Conservation (phyloP, 768 basidiomycete genomes). For the Russula sp. region DNA sequence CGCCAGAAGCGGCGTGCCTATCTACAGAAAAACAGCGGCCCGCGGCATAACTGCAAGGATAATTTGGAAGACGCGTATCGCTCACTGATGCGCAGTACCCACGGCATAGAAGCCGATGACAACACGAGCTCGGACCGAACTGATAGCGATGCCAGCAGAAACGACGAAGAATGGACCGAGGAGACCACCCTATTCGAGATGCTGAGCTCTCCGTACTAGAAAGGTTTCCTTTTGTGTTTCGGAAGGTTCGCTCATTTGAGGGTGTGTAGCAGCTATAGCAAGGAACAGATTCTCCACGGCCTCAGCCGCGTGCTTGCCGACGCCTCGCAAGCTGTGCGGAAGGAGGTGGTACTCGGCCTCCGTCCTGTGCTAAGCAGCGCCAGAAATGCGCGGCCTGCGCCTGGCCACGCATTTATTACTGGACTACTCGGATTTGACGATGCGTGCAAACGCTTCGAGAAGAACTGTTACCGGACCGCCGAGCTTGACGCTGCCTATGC, state of each 20-base stretch:
- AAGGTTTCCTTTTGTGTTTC: too few relatives aligned
- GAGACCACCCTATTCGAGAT: slow-evolving; percentile 12
- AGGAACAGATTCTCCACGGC: background rate
- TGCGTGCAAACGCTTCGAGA: slow-evolving; percentile 16
- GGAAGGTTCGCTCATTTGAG: background rate
- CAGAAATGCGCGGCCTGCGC: slow-evolving; percentile 4
- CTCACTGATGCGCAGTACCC: background rate
- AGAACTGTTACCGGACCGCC: background rate
- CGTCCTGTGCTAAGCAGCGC: background rate
- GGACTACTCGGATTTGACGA: slow-evolving; percentile 18
- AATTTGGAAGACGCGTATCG: slow-evolving; percentile 5
- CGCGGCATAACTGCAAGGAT: background rate
- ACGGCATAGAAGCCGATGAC: background rate
- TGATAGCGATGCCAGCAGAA: background rate
- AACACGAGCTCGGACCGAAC: background rate
- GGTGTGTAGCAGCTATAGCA: background rate
- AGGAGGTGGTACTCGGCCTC: background rate
- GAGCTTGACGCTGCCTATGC: slow-evolving; percentile 3
- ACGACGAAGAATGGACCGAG: slow-evolving; percentile 7
- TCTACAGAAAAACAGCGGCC: background rate
- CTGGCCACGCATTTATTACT: slow-evolving; percentile 7
- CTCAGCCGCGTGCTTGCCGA: slow-evolving; percentile 13
- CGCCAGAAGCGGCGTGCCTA: background rate
- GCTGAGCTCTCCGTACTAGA: slow-evolving; percentile 8
- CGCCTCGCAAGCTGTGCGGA: background rate